Evolutionary conservation across 805 yeast species (phyloP).

Genomic region (Teunomyces funiuensis): DNA sequence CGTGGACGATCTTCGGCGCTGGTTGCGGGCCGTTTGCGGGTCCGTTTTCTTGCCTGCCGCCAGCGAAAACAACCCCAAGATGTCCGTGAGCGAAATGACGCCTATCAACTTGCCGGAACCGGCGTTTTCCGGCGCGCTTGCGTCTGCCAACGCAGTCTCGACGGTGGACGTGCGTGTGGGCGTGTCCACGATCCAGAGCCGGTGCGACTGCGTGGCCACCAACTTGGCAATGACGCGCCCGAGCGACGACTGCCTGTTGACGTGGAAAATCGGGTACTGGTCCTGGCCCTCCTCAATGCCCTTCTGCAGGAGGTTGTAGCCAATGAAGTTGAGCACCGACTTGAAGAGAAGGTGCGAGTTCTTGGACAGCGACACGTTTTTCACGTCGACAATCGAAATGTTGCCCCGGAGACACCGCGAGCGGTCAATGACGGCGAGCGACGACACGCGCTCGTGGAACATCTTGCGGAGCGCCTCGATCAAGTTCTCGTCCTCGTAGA

Average conservation of each 20-base stretch:
- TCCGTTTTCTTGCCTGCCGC: slow-evolving; percentile 66
- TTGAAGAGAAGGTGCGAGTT: slow-evolving; percentile 80
- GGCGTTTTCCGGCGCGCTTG: slow-evolving; percentile 13
- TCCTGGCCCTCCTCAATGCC: slow-evolving; percentile 95
- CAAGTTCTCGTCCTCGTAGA: slow-evolving; percentile 82
- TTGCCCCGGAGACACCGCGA: slow-evolving; percentile 79
- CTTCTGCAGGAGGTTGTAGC: slow-evolving; percentile 80
- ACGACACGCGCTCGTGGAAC: slow-evolving; percentile 81
- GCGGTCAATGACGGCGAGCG: slow-evolving; percentile 89
- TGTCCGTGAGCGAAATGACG: slow-evolving; percentile 89
- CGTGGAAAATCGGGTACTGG: slow-evolving; percentile 95
- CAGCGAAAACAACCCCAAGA: slow-evolving; percentile 76
- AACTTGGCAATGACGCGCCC: slow-evolving; percentile 91
- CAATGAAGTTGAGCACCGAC: slow-evolving; percentile 83
- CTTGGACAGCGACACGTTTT: slow-evolving; percentile 81
- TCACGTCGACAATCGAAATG: slow-evolving; percentile 91
- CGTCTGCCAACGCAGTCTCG: slow-evolving; percentile 17
- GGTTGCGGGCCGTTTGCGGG: slow-evolving; percentile 85
- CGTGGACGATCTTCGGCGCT: slow-evolving; percentile 66
- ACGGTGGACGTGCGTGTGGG: slow-evolving; percentile 6
- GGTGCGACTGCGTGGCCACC: slow-evolving; percentile 92
- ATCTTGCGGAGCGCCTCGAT: slow-evolving; percentile 84
- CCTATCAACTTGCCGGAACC: slow-evolving; percentile 85
- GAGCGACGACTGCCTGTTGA: slow-evolving; percentile 71
- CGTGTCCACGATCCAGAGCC: slow-evolving; percentile 76